These are phyloP conservation scores for Oxytropis ochrocephala DNA, from an alignment of 306 rosid genomes.

Conservation along the genomic window DNA sequence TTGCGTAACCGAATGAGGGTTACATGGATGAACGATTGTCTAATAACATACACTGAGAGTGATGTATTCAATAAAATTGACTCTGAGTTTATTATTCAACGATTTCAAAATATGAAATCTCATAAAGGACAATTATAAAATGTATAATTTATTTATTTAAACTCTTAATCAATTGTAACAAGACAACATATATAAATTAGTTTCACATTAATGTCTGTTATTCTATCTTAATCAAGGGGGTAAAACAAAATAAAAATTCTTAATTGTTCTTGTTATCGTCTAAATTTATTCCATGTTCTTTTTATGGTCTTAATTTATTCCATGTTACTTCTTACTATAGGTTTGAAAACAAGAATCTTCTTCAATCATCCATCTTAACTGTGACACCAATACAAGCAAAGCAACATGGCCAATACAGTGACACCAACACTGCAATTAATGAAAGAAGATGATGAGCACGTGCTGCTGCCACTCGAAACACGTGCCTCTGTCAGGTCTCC, in stretches of 20 bases:
- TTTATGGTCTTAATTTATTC: neutral
- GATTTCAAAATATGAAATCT: too few relatives aligned
- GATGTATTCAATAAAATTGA: too few relatives aligned
- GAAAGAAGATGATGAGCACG: slow-evolving; percentile 17
- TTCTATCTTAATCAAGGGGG: neutral
- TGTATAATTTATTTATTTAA: too few relatives aligned
- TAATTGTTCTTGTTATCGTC: neutral
- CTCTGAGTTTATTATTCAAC: too few relatives aligned
- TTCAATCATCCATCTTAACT: neutral
- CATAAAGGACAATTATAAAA: too few relatives aligned
- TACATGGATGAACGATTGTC: too few relatives aligned
- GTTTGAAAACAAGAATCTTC: neutral
- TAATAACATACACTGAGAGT: too few relatives aligned
- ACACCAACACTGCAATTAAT: slow-evolving; percentile 23
- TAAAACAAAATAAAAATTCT: too few relatives aligned
- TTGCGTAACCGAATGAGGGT: too few relatives aligned
- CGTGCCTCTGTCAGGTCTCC: slow-evolving; percentile 25
- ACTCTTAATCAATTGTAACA: too few relatives aligned
- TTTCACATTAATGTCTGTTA: neutral
- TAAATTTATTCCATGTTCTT: neutral
- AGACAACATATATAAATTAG: too few relatives aligned
- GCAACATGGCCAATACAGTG: neutral
- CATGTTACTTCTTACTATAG: neutral
- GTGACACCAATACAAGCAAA: neutral
- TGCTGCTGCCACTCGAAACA: slow-evolving; percentile 19